These are phyloP conservation scores for Podospora sp. DNA, from an alignment of 495 filamentous ascomycete species.

Conservation along the genomic window DNA sequence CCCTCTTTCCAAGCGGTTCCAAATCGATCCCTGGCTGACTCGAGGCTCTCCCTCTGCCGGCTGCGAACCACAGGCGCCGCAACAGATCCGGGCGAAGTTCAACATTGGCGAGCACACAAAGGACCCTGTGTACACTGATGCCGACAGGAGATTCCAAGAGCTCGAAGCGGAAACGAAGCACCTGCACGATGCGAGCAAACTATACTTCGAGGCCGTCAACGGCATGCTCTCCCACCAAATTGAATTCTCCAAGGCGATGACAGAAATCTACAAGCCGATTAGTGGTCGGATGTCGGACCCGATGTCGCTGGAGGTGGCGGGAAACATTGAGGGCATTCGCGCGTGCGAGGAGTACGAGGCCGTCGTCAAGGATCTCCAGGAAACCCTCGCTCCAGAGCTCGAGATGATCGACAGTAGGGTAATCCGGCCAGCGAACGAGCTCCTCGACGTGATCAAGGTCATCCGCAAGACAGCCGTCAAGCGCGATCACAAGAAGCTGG, in stretches of 20 bases:
- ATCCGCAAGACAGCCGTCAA: conserved; percentile 88
- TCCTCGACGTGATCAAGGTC: conserved; percentile 92
- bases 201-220: conserved; percentile 97
- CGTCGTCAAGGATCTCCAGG: conserved; percentile 88
- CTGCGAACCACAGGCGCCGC: conserved; percentile 67
- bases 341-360: conserved; percentile 96
- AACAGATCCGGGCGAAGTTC: conserved; percentile 87
- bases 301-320: conserved; percentile 74
- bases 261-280: conserved; percentile 97
- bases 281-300: conserved; percentile 95
- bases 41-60: not conserved
- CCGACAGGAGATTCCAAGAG: conserved; percentile 91
- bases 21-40: not conserved
- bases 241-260: conserved; percentile 94
- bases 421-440: conserved; percentile 90
- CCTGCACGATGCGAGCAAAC: conserved; percentile 91
- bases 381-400: conserved; percentile 83
- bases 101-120: conserved; percentile 94
- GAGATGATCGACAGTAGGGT: conserved; percentile 96
- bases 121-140: conserved; percentile 91
- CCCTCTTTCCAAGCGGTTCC: not conserved
- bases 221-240: conserved; percentile 98
- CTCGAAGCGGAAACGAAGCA: conserved; percentile 94
- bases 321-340: conserved; percentile 90
- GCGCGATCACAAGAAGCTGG: conserved; percentile 95